Base-by-base conservation (phyloP, 305 asterid genomes). In the Fraxinus albicans region DNA sequence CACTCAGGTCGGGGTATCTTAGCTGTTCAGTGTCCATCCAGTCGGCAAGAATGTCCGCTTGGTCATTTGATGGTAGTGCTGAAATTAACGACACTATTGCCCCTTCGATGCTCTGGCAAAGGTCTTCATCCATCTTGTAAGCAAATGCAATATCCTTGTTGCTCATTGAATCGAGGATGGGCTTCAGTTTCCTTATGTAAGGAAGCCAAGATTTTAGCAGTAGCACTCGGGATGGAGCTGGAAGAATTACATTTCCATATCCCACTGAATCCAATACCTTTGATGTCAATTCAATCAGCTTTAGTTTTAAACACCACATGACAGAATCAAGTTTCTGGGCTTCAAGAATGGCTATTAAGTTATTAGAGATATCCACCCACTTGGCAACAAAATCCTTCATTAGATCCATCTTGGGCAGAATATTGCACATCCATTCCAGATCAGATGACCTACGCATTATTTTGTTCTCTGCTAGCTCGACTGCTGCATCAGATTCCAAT, bases 251-350 rank as follows among this genome's bases (percentile, higher is more conserved):
- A 8, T 29, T 91, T 15, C 98, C 98, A 58, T 94, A 92, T 12
- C 96, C 98, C 8, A 91, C 97, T 2, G 92, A 92, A 47, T 92
- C 98, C 19, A 94, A 90, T 3, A 91, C 98, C 84, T 92, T 94
- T 0, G 97, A 85, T 4, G 97, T 87, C 69, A 94, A 85, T 79
- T 89, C 94, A 29, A 90, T 79, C 40, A 94, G 81, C 82, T 90
- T 91, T 8, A 86, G 83, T 83, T 90, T 92, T 40, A 89, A 50
- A 85, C 85, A 90, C 97, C 94, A 91, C 83, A 90, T 80, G 8
- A 77, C 47, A 27, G 80, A 78, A 50, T 86, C 89, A 12, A 90
- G 84, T 83, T 88, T 88, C 83, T 86, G 53, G 82, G 89, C 90
- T 42, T 88, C 90, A 1, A 88, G 42, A 8, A 86, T 78, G 23